A percentile compares a stretch with the other conserved stretches of the same genome.
Conservation (phyloP, 2,329 filamentous ascomycete genomes). For the Fusarium clavum region DNA sequence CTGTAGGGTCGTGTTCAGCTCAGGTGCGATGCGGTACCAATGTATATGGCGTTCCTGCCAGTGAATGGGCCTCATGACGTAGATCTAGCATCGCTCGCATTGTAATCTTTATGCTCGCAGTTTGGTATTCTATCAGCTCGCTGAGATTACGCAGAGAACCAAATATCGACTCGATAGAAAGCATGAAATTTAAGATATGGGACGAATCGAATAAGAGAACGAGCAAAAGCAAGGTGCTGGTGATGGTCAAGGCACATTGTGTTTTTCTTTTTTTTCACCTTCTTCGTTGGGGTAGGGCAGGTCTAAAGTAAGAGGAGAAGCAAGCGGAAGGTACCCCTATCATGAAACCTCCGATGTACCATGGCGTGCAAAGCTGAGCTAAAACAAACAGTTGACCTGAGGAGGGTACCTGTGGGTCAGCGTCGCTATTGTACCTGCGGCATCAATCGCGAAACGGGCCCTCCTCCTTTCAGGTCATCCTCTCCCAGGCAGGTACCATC, state of each 20-base stretch:
- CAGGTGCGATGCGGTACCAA: background rate
- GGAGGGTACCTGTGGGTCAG: conserved; percentile 17
- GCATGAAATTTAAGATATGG: background rate
- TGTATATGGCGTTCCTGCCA: conserved; percentile 13
- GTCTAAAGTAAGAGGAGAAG: background rate
- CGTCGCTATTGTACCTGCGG: conserved; percentile 14
- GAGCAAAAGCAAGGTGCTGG: background rate
- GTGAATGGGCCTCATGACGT: conserved; percentile 35
- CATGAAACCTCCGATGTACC: conserved; percentile 13
- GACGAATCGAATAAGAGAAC: background rate
- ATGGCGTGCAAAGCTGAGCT: background rate
- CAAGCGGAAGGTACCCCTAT: conserved; percentile 16
- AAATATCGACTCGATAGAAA: background rate
- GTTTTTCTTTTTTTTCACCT: conserved; percentile 7
- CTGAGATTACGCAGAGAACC: background rate
- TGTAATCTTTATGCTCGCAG: background rate
- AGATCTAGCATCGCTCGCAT: conserved; percentile 14
- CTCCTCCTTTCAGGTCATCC: conserved; percentile 15
- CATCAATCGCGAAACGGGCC: conserved; percentile 20
- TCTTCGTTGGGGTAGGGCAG: conserved; percentile 2
- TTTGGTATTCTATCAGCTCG: background rate
- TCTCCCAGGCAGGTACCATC: conserved; percentile 6
- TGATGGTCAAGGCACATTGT: conserved; percentile 1
- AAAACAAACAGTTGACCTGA: background rate
- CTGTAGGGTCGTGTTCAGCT: conserved; percentile 29